These are phyloP conservation scores for Toxoplasma gondii DNA, from an alignment of 169 alveolate genomes.

Conservation along the genomic window DNA sequence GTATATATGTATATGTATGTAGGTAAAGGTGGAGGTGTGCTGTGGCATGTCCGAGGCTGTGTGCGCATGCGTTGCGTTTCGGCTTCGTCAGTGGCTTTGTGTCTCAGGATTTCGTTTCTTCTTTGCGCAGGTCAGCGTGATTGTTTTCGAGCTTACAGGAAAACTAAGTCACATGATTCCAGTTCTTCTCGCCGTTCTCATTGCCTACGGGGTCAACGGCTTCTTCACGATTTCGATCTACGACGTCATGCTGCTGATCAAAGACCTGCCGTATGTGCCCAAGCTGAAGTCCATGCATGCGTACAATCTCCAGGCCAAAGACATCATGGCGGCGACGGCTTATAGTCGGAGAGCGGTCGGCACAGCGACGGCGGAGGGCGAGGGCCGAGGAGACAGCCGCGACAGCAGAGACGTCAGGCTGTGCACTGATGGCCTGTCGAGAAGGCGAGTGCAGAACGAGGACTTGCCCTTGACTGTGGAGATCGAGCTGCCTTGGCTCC, in stretches of 20 bases:
- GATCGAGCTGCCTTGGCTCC: too few species aligned
- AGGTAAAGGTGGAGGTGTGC: too few species aligned
- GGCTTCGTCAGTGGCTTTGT: background rate
- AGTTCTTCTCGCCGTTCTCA: slow-evolving; percentile 78
- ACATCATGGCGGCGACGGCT: slow-evolving; percentile 4
- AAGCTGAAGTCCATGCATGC: background rate
- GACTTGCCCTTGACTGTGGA: too few species aligned
- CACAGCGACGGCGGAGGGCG: background rate
- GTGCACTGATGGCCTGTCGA: too few species aligned
- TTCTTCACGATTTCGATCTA: slow-evolving; percentile 74
- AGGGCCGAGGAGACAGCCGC: background rate
- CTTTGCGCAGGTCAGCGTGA: background rate
- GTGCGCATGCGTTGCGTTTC: background rate
- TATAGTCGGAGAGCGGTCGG: background rate
- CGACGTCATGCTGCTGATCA: slow-evolving; percentile 81
- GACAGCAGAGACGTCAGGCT: too few species aligned
- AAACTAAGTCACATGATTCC: slow-evolving; percentile 78
- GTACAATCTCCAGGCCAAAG: background rate
- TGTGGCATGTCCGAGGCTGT: too few species aligned
- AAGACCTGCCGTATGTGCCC: slow-evolving; percentile 60
- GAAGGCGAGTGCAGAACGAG: too few species aligned
- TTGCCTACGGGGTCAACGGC: slow-evolving; percentile 77
- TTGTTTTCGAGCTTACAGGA: slow-evolving; percentile 66
- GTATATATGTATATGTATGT: too few species aligned
- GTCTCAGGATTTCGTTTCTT: background rate